Evolutionary conservation across 495 filamentous ascomycete species (phyloP), one percentile per base, ranked within the genome.

Genomic region (Podospora bellae-mahoneyi): DNA sequence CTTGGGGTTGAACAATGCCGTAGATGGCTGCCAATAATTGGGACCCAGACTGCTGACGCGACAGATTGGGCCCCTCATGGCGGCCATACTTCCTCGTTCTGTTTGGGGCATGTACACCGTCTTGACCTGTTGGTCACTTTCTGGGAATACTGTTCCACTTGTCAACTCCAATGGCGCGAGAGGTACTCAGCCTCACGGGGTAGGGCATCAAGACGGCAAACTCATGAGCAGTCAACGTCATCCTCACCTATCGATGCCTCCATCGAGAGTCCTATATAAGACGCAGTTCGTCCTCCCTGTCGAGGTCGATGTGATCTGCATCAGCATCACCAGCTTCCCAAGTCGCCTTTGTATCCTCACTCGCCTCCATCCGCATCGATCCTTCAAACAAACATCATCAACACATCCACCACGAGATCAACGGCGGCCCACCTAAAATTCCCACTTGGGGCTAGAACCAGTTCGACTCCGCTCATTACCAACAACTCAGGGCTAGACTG

Each of bases 11-110:
- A 54, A 67, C 65, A 67, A 58, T 10, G 30, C 32, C 61, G 61
- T 32, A 63, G 55, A 63, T 61, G 68, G 64, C 65, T 64, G 65
- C 61, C 69, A 65, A 67, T 71, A 67, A 62, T 65, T 59, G 27
- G 56, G 34, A 18, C 19, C 20, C 20, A 32, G 15, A 48, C 39
- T 30, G 19, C 60, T 26, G 55, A 32, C 54, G 65, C 66, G 61
- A 67, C 64, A 57, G 30, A 44, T 55, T 19, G 5, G 60, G 30
- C 34, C 54, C 57, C 39, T 60, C 68, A 48, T 30, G 54, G 61
- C 65, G 64, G 59, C 54, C 63, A 64, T n/a, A 62, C 63, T 66
- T 55, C 64, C 65, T 6, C 34, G 60, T 67, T 48, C 64, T 56
- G 39, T 61, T 16, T 2, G 53, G 39, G 53, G 28, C 56, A 27